phyloP scores from a whole-genome alignment of 2,329 filamentous ascomycete species.

The Chrysoporthe cubensis region DNA sequence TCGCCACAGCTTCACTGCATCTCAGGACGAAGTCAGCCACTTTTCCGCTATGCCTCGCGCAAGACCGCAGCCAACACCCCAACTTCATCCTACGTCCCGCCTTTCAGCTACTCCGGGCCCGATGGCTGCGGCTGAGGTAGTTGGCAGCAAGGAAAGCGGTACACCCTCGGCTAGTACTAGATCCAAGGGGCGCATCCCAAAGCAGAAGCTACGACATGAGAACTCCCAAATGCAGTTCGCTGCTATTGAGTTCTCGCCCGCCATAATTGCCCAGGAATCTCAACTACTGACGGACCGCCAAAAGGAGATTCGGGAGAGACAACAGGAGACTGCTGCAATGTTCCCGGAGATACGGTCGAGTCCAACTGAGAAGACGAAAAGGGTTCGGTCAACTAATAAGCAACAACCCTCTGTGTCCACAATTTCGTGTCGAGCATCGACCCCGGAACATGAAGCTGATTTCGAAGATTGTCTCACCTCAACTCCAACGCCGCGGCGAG shows the following conservation, averaged over 20 bases:
- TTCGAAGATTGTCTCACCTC: conserved; percentile 60
- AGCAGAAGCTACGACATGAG: conserved; percentile 70
- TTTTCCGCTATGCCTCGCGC: conserved; percentile 36
- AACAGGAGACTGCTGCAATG: conserved; percentile 67
- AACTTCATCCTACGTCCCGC: conserved; percentile 32
- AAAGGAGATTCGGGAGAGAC: conserved; percentile 74
- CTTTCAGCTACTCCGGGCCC: conserved; percentile 40
- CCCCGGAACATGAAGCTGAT: conserved; percentile 49
- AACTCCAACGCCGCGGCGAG: conserved; percentile 64
- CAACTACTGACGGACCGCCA: conserved; percentile 80
- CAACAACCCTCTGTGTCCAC: conserved; percentile 7
- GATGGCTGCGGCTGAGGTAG: conserved; percentile 38
- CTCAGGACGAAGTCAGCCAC: conserved; percentile 50
- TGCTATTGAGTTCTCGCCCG: conserved; percentile 64
- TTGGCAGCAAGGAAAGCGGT: conserved; percentile 25
- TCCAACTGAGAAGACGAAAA: conserved; percentile 35
- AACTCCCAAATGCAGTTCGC: conserved; percentile 83
- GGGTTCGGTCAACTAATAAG: conserved; percentile 7
- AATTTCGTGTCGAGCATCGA: conserved; percentile 40
- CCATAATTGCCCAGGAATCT: conserved; percentile 60
- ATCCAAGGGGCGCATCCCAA: conserved; percentile 40
- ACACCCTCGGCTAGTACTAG: conserved; percentile 36
- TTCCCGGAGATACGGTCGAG: conserved; percentile 71
- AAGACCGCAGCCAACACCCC: conserved; percentile 31
- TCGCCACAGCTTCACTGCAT: conserved; percentile 50